Evolutionary conservation across 345 rosid genomes (phyloP), one percentile per base, ranked within the genome.

Genomic region (Anacardium occidentale): DNA sequence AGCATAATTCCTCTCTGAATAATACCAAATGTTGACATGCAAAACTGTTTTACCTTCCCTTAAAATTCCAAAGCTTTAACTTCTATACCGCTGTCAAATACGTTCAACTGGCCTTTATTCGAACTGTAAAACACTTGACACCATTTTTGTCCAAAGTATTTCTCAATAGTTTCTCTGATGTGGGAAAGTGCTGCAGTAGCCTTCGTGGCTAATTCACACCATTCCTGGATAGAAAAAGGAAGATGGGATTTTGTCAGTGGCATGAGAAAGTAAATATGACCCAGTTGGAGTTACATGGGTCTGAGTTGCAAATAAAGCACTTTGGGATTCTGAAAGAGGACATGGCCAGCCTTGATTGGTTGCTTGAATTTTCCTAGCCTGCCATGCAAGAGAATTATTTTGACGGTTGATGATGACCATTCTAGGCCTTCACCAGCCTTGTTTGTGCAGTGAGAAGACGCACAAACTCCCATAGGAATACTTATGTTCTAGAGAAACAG

Each of bases 301-400:
- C 86, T 0, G 85, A 75, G 73, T 72, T 63, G 63, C 90, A 77
- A 53, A 86, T 82, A 73, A 86, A 84, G 82, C 74, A 71, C 10
- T 67, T n/a, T 64, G 2, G 83, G 86, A 50, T 74, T 74, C 26
- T 65, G 75, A 5, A 78, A 79, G 7, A 84, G 82, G 32, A 84
- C n/a, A 3, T 58, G 42, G 32, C 79, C 63, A 48, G 83, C 86
- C 56, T 44, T 78, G 77, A 74, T 51, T 26, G 82, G 80, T 15
- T 70, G 83, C 25, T 37, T 61, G 72, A 82, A 69, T 34, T 82
- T 81, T 34, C 62, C 75, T 21, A 86, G 70, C 60, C 37, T 77
- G n/a, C 88, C 87, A 60, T 84, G 76, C 7, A 48, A 2, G 69
- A 76, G 72, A 13, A 86, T 68, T 4, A 86, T 65, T 48, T 80